Base-by-base conservation (phyloP, 2,329 filamentous ascomycete species). In the Aspergillus quadrilineatus region DNA sequence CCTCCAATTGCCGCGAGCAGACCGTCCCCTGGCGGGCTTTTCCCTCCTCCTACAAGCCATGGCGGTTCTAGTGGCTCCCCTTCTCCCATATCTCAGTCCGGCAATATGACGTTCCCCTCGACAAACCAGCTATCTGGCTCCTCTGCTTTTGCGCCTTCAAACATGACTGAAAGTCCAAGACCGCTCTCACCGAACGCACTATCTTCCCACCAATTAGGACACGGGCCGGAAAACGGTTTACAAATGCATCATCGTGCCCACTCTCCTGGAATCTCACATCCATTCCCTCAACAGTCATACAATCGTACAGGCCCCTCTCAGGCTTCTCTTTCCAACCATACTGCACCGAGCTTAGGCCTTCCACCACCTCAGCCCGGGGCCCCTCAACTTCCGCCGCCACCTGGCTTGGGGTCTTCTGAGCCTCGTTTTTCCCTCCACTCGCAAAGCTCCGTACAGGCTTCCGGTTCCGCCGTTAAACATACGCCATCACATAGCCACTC, bases 131-230 rank as follows among this genome's bases (percentile, higher is more conserved):
- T 61, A 63, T 78, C 73, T 15, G 79, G 77, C 57, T 77, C 78
- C 46, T 82, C 82, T 15, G 82, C 92, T 62, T 95, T 90, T 69
- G 82, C 85, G 7, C 86, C 91, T 61, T 82, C 84, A 52, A 82
- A 78, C 57, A 89, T 96, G 78, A 94, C 89, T 3, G 91, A 96
- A 73, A 95, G 90, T 63, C 91, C 92, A 0, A 95, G 92, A 69
- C 88, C 92, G 4, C 79, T 96, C 41, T 80, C 77, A 26, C 78
- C 78, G n/a, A 77, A 74, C 60, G 68, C 72, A 10, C 65, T 73
- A 36, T 67, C 68, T 29, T 72, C 73, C 42, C 73, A 75, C 41
- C 74, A 76, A 57, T 63, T 72, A 5, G 66, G 67, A 29, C 70
- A 74, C 51, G 67, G 65, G 9, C 56, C 69, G 5, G 75, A 77